Conservation (phyloP, 306 rosid species). For the Abrus precatorius region DNA sequence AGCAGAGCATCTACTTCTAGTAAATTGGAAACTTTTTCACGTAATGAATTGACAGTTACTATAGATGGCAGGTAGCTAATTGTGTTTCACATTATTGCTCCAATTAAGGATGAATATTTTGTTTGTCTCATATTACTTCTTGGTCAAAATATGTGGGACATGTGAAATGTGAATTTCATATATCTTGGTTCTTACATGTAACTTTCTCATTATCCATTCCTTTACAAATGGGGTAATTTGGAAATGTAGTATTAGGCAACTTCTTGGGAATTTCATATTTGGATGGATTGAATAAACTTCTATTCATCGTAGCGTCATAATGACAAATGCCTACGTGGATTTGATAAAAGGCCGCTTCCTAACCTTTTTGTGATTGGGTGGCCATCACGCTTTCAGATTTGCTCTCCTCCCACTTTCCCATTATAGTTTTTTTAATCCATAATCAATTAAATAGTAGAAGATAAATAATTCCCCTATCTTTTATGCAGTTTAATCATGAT, state of each 20-base stretch:
- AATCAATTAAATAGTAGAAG: not conserved
- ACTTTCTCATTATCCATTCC: constrained; percentile 12
- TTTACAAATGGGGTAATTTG: constrained; percentile 5
- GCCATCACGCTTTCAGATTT: not conserved
- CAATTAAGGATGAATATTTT: not conserved
- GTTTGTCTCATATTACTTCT: not conserved
- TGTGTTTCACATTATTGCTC: not conserved
- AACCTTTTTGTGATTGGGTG: not conserved
- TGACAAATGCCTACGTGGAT: not conserved
- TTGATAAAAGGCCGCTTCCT: constrained; percentile 10
- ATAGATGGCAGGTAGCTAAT: constrained; percentile 67
- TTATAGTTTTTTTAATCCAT: not conserved
- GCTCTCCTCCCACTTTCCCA: not conserved
- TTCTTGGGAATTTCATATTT: constrained; percentile 30
- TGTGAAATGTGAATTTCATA: not conserved
- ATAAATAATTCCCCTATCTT: too few relatives aligned
- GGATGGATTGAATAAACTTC: constrained; percentile 1
- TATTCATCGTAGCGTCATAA: constrained; percentile 21
- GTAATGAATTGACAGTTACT: constrained; percentile 78
- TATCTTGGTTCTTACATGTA: not conserved
- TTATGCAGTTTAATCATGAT: not conserved
- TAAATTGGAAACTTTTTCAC: constrained; percentile 72
- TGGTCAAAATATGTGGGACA: constrained; percentile 24
- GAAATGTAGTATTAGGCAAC: constrained; percentile 3
- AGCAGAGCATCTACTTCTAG: constrained; percentile 75